Evolutionary conservation across 1,284 basidiomycete genomes (phyloP).

Genomic region (Macrocybe sp.): DNA sequence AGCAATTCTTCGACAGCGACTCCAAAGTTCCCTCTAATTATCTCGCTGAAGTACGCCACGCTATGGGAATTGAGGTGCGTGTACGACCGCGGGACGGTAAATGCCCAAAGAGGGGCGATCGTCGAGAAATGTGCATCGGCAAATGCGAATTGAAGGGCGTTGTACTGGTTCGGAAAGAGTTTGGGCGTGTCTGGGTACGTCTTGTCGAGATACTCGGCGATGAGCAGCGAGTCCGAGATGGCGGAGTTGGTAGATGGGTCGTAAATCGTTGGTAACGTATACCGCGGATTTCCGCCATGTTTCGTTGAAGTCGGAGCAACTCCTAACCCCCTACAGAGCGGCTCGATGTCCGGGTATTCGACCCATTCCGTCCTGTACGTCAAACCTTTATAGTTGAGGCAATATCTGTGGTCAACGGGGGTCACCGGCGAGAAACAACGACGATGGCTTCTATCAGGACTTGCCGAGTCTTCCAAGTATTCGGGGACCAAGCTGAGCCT

Average conservation of each 20-base stretch:
- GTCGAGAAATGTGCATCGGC: slow-evolving; percentile 7
- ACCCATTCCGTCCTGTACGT: slow-evolving; percentile 37
- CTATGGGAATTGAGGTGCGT: slow-evolving; percentile 15
- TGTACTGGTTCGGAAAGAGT: slow-evolving; percentile 21
- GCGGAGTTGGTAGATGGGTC: slow-evolving; percentile 28
- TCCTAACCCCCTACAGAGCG: slow-evolving; percentile 24
- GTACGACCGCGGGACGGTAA: slow-evolving; percentile 15
- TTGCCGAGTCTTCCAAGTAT: slow-evolving; percentile 14
- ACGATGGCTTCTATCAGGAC: background rate
- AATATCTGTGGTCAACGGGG: slow-evolving; percentile 17
- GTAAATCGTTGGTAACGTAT: slow-evolving; percentile 36
- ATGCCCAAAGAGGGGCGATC: slow-evolving; percentile 10
- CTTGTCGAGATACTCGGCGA: slow-evolving; percentile 42
- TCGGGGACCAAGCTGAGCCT: slow-evolving; percentile 12
- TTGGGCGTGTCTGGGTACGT: slow-evolving; percentile 37
- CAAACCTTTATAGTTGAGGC: slow-evolving; percentile 36
- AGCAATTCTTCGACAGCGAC: slow-evolving; percentile 19
- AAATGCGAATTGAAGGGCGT: slow-evolving; percentile 17
- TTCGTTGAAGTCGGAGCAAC: slow-evolving; percentile 25
- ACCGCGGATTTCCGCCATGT: slow-evolving; percentile 24
- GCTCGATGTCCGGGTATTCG: slow-evolving; percentile 35
- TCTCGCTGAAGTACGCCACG: slow-evolving; percentile 19
- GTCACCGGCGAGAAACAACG: background rate
- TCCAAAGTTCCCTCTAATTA: slow-evolving; percentile 17
- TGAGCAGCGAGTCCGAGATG: slow-evolving; percentile 36